These are phyloP conservation scores for Podaxis sp. DNA, from an alignment of 768 basidiomycete genomes.

Conservation along the genomic window DNA sequence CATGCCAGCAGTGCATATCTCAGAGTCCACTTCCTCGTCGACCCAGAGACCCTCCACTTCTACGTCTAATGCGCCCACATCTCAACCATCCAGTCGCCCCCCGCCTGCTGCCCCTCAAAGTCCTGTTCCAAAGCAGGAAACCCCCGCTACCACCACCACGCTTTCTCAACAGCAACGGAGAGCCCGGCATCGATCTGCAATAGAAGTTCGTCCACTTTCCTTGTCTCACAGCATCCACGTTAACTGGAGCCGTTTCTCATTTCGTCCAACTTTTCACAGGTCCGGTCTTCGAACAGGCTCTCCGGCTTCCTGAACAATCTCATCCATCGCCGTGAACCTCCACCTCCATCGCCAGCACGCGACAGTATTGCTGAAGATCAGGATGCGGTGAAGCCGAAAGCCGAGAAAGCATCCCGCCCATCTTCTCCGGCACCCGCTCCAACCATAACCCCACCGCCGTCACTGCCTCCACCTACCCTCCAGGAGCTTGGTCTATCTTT, in stretches of 20 bases:
- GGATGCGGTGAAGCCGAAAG: conserved; percentile 21
- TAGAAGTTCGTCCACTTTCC: conserved; percentile 51
- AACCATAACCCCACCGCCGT: conserved; percentile 68
- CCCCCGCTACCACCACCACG: conserved; percentile 19
- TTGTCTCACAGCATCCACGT: conserved; percentile 9
- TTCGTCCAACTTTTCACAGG: conserved; percentile 27
- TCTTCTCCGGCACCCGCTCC: conserved; percentile 54
- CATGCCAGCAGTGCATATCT: conserved; percentile 55
- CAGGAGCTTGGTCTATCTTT: conserved; percentile 75
- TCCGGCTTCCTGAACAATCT: conserved; percentile 85
- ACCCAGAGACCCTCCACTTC: conserved; percentile 31
- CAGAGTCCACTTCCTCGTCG: conserved; percentile 31
- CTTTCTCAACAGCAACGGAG: conserved; percentile 36
- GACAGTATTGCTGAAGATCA: conserved; percentile 21
- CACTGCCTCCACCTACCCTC: conserved; percentile 68
- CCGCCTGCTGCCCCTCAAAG: conserved; percentile 33
- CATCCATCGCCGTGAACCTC: conserved; percentile 67
- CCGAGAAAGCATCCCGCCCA: conserved; percentile 45
- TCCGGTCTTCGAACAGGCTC: conserved; percentile 67
- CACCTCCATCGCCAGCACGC: conserved; percentile 19
- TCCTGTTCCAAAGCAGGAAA: conserved; percentile 26
- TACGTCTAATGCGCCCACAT: conserved; percentile 22
- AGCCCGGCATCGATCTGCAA: conserved; percentile 48
- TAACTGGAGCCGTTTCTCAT: conserved; percentile 20
- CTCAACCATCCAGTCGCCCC: conserved; percentile 28